Evolutionary conservation across 1,284 basidiomycete genomes (phyloP).

Genomic region (Kalmanozyma brasiliensis): DNA sequence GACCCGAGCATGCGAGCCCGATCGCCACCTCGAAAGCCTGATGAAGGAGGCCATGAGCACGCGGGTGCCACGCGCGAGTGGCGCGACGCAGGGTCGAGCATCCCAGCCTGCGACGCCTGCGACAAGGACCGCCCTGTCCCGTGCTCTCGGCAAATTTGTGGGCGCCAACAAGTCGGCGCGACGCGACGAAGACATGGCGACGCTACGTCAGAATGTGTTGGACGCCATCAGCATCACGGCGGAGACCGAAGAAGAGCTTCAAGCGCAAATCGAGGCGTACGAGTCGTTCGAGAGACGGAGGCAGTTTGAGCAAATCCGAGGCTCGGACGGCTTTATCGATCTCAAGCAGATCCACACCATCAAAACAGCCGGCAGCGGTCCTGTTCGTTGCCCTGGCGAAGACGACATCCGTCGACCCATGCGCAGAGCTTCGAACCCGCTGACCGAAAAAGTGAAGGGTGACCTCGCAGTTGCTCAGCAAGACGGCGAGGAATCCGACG

Average conservation of each 20-base stretch:
- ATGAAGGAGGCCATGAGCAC: conserved; percentile 37
- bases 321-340: conserved; percentile 77
- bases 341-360: conserved; percentile 76
- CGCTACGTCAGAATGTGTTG: conserved; percentile 64
- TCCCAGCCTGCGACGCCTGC: conserved; percentile 9
- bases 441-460: conserved; percentile 16
- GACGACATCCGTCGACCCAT: conserved; percentile 33
- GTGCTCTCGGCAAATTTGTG: conserved; percentile 41
- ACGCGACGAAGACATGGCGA: conserved; percentile 63
- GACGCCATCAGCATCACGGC: conserved; percentile 52
- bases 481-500: conserved; percentile 68
- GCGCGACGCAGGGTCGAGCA: conserved; percentile 14
- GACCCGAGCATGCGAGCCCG: conserved; percentile 75
- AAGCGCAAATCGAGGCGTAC: conserved; percentile 55
- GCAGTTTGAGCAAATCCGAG: conserved; percentile 76
- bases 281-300: conserved; percentile 69
- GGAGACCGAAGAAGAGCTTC: conserved; percentile 47
- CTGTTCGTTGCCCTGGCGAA: conserved; percentile 44
- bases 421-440: neutral
- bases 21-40: conserved; percentile 72
- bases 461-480: conserved; percentile 69
- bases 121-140: conserved; percentile 20
- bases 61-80: conserved; percentile 37
- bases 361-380: conserved; percentile 70
- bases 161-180: conserved; percentile 42